Evolutionary conservation across 1,139 yeast genomes (phyloP).

Genomic region (Hemisphaericaspora lyxosophila): DNA sequence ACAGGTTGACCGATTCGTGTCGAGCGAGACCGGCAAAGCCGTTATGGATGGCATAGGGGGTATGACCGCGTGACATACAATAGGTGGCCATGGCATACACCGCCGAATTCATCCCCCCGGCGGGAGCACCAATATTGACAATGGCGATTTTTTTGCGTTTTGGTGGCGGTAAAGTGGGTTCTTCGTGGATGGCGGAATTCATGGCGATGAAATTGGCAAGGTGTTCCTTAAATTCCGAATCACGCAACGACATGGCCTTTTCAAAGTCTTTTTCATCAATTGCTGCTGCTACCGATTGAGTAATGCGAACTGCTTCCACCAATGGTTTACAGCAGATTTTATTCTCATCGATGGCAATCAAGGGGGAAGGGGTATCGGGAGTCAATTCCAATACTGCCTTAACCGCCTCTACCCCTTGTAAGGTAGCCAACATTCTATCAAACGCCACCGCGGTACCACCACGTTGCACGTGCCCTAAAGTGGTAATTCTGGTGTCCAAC

Average conservation of each 20-base stretch:
- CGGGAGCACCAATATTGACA: slow-evolving; percentile 80
- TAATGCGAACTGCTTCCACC: slow-evolving; percentile 69
- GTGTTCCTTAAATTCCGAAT: slow-evolving; percentile 69
- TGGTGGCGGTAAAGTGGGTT: slow-evolving; percentile 53
- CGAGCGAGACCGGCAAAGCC: slow-evolving; percentile 78
- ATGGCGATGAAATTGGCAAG: slow-evolving; percentile 59
- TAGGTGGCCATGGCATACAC: slow-evolving; percentile 73
- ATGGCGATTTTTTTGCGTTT: slow-evolving; percentile 67
- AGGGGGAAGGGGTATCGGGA: slow-evolving; percentile 73
- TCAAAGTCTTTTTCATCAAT: slow-evolving; percentile 61
- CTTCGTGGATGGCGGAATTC: slow-evolving; percentile 63
- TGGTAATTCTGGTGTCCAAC: slow-evolving; percentile 75
- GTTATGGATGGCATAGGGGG: slow-evolving; percentile 68
- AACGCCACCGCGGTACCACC: slow-evolving; percentile 86
- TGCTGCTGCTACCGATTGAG: slow-evolving; percentile 69
- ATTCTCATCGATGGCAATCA: slow-evolving; percentile 73
- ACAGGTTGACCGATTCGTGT: slow-evolving; percentile 63
- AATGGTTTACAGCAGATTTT: slow-evolving; percentile 68
- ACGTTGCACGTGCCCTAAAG: slow-evolving; percentile 81
- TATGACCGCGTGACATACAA: slow-evolving; percentile 75
- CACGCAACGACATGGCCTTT: slow-evolving; percentile 65
- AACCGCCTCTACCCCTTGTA: slow-evolving; percentile 85
- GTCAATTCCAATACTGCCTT: slow-evolving; percentile 69
- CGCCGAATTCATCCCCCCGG: slow-evolving; percentile 79
- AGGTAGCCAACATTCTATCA: slow-evolving; percentile 71